Base-by-base conservation (phyloP, 108 stramenopile species). In the Schizochytrium sp. region DNA sequence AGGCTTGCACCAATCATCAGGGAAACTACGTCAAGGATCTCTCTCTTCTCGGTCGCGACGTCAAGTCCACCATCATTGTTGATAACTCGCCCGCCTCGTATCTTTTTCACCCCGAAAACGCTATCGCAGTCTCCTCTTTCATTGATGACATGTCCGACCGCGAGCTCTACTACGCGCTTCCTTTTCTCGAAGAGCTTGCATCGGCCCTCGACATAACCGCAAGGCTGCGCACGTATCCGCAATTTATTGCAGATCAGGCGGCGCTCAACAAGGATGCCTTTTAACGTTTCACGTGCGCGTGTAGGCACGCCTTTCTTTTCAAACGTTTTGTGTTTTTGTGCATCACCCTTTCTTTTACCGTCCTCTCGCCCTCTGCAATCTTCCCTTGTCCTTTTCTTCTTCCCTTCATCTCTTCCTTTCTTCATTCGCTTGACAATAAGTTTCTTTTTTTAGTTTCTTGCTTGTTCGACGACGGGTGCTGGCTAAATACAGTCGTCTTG, bases 21-120 rank as follows among this genome's bases (percentile, higher is more conserved):
- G 99, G 99, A 29, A 97, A 97, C 90, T 99, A 98, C 88, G 97
- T 99, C 87, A 99, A 99, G 93, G 99, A 98, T 88, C 89, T 98
- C 89, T 94, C 91, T 87, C 60, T 96, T 43, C 87, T 98, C 51
- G 95, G 96, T 60, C 95, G 98, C 57, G 96, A 97, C 60, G 88
- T 99, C 5, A 91, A 90, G 10, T 92, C 96, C 72, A 90, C 94
- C 19, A 99, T 99, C 87, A 98, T 99, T 87, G 97, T 99, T 60
- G 99, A 99, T 89, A 99, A 99, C 91, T 97, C 96, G 58, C 98
- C 99, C 48, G 95, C 93, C 87, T 96, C 96, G 6, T 99, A 98
- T 90, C 91, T 97, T 87, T 98, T 99, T 88, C 98, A 99, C 89
- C 99, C 99, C 6, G 98, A 98, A 88, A 98, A 98, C 87, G 99